These are phyloP conservation scores for Chalaropsis thielavioides DNA, from an alignment of 2,329 filamentous ascomycete genomes.

Conservation along the genomic window DNA sequence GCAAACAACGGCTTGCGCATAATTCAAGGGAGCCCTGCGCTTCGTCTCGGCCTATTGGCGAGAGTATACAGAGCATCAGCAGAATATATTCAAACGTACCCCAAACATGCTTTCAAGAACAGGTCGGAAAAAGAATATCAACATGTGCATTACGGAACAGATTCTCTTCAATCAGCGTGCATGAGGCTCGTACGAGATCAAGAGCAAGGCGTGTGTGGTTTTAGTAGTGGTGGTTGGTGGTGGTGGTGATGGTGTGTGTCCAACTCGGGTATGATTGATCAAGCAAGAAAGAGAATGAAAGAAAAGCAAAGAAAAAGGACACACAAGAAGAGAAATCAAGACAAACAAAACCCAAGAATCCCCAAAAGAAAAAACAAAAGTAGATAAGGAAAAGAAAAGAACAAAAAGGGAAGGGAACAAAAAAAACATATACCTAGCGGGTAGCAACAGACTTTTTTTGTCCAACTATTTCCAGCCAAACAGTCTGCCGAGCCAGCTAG, in stretches of 20 bases:
- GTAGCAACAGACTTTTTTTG: not conserved
- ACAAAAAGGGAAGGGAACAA: not conserved
- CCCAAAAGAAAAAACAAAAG: constrained; percentile 9
- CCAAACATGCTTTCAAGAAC: not conserved
- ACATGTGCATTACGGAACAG: not conserved
- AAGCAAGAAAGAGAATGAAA: constrained; percentile 12
- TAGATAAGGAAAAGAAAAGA: constrained; percentile 1
- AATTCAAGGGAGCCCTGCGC: not conserved
- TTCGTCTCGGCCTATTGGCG: not conserved
- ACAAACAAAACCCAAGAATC: constrained; percentile 2
- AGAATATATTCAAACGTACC: not conserved
- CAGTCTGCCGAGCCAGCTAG: constrained; percentile 14
- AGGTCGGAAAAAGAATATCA: not conserved
- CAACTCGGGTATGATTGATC: constrained; percentile 18
- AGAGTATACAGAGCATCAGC: not conserved
- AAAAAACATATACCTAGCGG: constrained; percentile 5
- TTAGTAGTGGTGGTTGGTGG: not conserved
- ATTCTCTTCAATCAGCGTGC: no score
- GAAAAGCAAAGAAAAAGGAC: not conserved
- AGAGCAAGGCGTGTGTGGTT: not conserved
- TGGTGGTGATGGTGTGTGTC: not conserved
- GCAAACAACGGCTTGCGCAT: not conserved
- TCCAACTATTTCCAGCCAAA: constrained; percentile 15
- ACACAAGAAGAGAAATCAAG: constrained; percentile 9
- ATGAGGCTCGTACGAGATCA: not conserved